Percentiles rank a stretch among this genome's conserved stretches.
Evolutionary conservation across 2,329 filamentous ascomycete genomes (phyloP).

Genomic region (Pseudogymnoascus sp.): DNA sequence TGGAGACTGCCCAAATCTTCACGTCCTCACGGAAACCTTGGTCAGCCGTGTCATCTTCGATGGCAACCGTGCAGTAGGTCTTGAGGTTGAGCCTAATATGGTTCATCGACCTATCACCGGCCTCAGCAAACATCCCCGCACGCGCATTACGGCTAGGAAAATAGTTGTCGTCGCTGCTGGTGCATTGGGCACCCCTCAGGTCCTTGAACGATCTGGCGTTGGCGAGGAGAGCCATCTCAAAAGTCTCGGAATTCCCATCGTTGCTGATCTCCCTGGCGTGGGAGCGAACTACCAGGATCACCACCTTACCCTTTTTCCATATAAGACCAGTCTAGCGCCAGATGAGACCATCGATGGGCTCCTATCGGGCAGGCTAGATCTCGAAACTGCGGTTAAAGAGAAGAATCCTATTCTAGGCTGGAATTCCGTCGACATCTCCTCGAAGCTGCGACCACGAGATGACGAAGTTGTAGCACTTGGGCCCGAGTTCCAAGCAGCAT

Average conservation of each 20-base stretch:
- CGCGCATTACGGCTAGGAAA: constrained; percentile 41
- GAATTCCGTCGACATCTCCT: constrained; percentile 47
- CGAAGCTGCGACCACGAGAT: constrained; percentile 47
- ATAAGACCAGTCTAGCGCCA: constrained; percentile 37
- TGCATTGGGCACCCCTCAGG: constrained; percentile 29
- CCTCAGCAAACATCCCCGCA: constrained; percentile 24
- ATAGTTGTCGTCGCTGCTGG: constrained; percentile 41
- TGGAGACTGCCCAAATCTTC: constrained; percentile 46
- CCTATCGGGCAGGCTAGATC: constrained; percentile 38
- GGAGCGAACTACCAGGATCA: constrained; percentile 49
- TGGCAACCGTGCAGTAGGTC: constrained; percentile 44
- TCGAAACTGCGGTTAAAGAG: constrained; percentile 35
- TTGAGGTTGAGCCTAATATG: constrained; percentile 47
- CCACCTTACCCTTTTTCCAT: constrained; percentile 44
- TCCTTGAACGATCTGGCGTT: constrained; percentile 55
- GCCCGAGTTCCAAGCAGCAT: constrained; percentile 42
- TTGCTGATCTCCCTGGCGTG: constrained; percentile 42
- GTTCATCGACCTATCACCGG: constrained; percentile 30
- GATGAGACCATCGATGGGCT: constrained; percentile 46
- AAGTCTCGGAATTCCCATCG: constrained; percentile 36
- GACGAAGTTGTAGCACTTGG: constrained; percentile 45
- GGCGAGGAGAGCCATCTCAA: constrained; percentile 42
- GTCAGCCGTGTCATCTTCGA: constrained; percentile 48
- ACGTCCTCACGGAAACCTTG: constrained; percentile 48
- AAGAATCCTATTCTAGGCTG: constrained; percentile 45